Base-by-base conservation (phyloP, 2,329 filamentous ascomycete species). In the Talaromyces sp. region DNA sequence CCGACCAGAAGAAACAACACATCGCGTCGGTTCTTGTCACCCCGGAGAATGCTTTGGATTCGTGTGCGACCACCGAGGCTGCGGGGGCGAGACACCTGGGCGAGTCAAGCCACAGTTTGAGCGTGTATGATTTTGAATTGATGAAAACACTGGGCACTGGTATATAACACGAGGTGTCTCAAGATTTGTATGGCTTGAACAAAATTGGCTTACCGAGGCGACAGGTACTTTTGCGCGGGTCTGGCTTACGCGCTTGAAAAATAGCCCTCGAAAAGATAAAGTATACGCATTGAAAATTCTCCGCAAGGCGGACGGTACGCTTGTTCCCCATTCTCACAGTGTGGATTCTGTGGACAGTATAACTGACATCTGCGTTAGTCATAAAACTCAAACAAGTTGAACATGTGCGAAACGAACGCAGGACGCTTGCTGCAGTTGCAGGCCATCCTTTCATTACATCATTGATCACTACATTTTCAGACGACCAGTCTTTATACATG, bases 361-460 rank as follows among this genome's bases (percentile, higher is more conserved):
- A n/a, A 15, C 6, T 58, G 55, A 44, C 42, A 53, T 15, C 39
- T 36, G 56, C 36, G 11, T 25, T 62, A 81, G 80, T 82, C 58
- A 80, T 82, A 69, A 84, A 85, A 62, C 75, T 88, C 68, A 88
- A 88, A 78, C 86, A 88, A 69, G 85, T 88, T 64, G 86, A 88
- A 75, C 86, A 88, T 75, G 85, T 88, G 55, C 83, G 85, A 65
- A 88, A 88, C 74, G 86, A 88, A 76, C 82, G 85, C 67, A 86
- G 84, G 67, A 82, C 86, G 39, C 81, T 88, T 22, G 82, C 83
- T 36, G 82, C 82, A 42, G 85, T 88, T 44, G 82, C 84, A 36
- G 86, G 85, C 3, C 84, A 88, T 65, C 86, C 86, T 27, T 88
- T 88, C 71, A 88, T 88, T 65, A 88, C 85, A 44, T 86, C 83